Evolutionary conservation across 2,329 filamentous ascomycete species (phyloP), one percentile per base, ranked within the genome.

Genomic region (Fusarium verticillioides): DNA sequence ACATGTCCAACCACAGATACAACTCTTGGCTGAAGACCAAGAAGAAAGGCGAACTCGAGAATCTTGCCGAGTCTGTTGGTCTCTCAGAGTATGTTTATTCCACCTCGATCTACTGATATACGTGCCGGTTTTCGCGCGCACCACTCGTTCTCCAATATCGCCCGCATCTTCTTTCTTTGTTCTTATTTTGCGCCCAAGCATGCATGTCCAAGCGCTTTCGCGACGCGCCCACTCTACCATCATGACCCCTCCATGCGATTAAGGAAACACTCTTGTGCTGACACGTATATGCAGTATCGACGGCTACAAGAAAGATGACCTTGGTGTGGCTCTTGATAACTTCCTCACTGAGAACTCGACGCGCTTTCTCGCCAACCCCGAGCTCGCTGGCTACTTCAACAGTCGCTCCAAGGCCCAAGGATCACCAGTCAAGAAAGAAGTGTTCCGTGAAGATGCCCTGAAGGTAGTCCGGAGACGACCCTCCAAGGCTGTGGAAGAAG

Each of bases 11-110:
- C 77, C 70, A 71, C 34, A 71, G 61, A 47, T 73, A 73, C 66
- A 90, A 92, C 80, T 89, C 90, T 77, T 97, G 93, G 90, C 87
- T 97, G 81, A 89, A 91, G 82, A 88, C 89, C 82, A 93, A 96
- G 88, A 92, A 93, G 85, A 97, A 97, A 87, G 87, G 87, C 77
- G 94, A 96, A 74, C 89, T 97, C 63, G 82, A 90, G 77, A 92
- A 93, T 72, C 87, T 97, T 70, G 94, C 94, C 67, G 89, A 93
- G 74, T 84, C 87, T 52, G 88, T 93, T 70, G 92, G 92, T 66
- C 85, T 96, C 61, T 87, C 89, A 80, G 89, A 93, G 94, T 97
- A 90, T 79, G 91, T 73, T 42, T 21, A 37, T 21, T 53, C 26
- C 34, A 12, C 49, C 15, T n/a, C 23, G 11, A 23, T 43, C 39